Evolutionary conservation across 2,329 filamentous ascomycete genomes (phyloP).

Genomic region (Neonectria sp.): DNA sequence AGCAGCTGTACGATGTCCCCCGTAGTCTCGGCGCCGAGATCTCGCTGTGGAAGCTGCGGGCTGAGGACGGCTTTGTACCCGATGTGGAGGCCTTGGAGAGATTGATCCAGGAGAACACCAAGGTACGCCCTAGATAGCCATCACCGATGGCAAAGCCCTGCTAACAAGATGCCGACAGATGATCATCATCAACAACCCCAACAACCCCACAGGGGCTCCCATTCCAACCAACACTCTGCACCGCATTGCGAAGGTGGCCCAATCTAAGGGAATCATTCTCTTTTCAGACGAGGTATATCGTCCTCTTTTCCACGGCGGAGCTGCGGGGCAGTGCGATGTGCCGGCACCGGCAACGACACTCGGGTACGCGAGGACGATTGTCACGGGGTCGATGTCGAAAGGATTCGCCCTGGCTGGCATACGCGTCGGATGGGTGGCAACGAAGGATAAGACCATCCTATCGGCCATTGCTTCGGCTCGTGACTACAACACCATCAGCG

Average conservation of each 20-base stretch:
- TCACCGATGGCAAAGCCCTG: not conserved
- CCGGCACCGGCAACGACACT: slow-evolving; percentile 78
- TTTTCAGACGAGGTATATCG: slow-evolving; percentile 88
- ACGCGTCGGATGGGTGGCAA: slow-evolving; percentile 86
- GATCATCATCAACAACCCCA: slow-evolving; percentile 77
- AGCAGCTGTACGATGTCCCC: slow-evolving; percentile 85
- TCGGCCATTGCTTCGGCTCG: slow-evolving; percentile 74
- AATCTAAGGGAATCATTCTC: slow-evolving; percentile 74
- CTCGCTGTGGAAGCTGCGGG: slow-evolving; percentile 79
- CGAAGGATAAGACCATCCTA: slow-evolving; percentile 73
- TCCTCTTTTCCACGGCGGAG: slow-evolving; percentile 80
- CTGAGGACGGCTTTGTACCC: slow-evolving; percentile 76
- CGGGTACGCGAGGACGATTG: slow-evolving; percentile 79
- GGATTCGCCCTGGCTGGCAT: slow-evolving; percentile 88
- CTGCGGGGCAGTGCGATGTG: slow-evolving; percentile 66
- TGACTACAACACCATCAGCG: slow-evolving; percentile 90
- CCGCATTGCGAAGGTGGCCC: slow-evolving; percentile 75
- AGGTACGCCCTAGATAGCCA: slow-evolving; percentile 63
- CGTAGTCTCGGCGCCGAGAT: slow-evolving; percentile 83
- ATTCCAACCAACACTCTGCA: slow-evolving; percentile 74
- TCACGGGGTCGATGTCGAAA: slow-evolving; percentile 88
- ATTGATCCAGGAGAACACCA: slow-evolving; percentile 79
- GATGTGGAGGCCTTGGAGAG: slow-evolving; percentile 75
- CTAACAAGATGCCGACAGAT: slow-evolving; percentile 49
- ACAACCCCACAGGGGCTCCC: slow-evolving; percentile 85